Evolutionary conservation across 2,329 filamentous ascomycete species (phyloP).

Genomic region (Phyllosticta ampelicida): DNA sequence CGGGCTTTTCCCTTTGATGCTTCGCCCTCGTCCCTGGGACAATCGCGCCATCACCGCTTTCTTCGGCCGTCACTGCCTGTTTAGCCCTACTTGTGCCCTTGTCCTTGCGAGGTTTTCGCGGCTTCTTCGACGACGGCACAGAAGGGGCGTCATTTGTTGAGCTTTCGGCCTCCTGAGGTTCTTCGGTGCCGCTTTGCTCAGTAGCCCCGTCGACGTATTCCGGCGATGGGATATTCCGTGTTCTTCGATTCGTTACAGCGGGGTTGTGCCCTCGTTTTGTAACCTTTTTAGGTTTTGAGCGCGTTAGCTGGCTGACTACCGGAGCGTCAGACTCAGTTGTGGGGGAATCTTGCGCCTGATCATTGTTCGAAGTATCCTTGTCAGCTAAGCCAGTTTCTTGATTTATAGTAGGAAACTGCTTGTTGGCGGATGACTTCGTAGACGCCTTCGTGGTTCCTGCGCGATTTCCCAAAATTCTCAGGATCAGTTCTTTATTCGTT

Average conservation of each 20-base stretch:
- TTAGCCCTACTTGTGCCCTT: neutral
- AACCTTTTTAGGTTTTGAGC: neutral
- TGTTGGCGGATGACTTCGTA: neutral
- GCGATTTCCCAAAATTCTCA: neutral
- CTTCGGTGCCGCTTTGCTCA: neutral
- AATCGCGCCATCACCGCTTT: neutral
- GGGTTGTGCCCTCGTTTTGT: neutral
- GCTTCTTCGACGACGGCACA: slow-evolving; percentile 15
- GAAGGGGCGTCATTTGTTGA: neutral
- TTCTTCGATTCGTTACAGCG: neutral
- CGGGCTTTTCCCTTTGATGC: neutral
- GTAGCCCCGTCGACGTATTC: neutral
- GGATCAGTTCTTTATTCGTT: slow-evolving; percentile 4
- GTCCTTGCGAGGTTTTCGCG: slow-evolving; percentile 19
- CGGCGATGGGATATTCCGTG: neutral
- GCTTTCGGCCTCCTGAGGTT: neutral
- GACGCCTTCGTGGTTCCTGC: neutral
- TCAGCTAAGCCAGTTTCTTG: neutral
- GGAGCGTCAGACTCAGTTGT: neutral
- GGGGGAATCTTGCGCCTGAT: neutral
- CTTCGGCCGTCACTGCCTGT: neutral
- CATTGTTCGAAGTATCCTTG: neutral
- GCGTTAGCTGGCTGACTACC: neutral
- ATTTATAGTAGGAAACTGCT: neutral
- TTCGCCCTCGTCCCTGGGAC: neutral